These are phyloP conservation scores for Stachybotrys elegans DNA, from an alignment of 2,329 filamentous ascomycete species.

Conservation along the genomic window DNA sequence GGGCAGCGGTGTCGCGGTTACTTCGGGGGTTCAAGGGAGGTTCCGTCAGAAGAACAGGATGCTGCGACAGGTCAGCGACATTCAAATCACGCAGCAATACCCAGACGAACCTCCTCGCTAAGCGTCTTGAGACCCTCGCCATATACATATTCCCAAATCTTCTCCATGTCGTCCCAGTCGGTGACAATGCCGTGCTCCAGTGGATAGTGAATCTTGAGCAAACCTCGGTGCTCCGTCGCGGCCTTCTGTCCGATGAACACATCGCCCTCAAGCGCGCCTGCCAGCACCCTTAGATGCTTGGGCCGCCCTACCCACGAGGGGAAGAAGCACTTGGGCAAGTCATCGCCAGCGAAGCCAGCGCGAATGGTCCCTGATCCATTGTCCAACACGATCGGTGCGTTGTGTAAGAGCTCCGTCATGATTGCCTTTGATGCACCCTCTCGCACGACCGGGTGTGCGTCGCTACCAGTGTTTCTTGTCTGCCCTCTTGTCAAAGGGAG, in stretches of 20 bases:
- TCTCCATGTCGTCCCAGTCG: constrained; percentile 99
- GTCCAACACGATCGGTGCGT: constrained; percentile 97
- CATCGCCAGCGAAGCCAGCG: constrained; percentile 93
- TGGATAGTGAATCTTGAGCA: constrained; percentile 94
- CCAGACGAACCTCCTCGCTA: constrained; percentile 76
- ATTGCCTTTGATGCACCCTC: too few species aligned
- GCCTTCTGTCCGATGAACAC: constrained; percentile 90
- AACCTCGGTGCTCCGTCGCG: constrained; percentile 81
- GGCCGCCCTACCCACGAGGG: constrained; percentile 95
- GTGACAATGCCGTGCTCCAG: constrained; percentile 97
- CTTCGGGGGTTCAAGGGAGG: constrained; percentile 90
- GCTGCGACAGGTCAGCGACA: constrained; percentile 44
- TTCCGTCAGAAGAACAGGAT: constrained; percentile 93
- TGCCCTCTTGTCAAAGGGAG: too few species aligned
- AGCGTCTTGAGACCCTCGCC: constrained; percentile 92
- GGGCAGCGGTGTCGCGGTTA: constrained; percentile 93
- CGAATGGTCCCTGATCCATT: constrained; percentile 98
- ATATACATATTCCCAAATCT: constrained; percentile 98
- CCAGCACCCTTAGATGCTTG: constrained; percentile 90
- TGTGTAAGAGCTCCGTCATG: constrained; percentile 71
- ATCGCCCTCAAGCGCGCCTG: constrained; percentile 94
- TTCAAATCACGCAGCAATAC: too few species aligned
- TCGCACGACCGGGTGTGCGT: too few species aligned
- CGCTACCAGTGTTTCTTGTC: too few species aligned
- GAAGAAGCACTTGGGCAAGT: constrained; percentile 94